phyloP scores from a whole-genome alignment of 805 yeast genomes.

The Wilhelminamyces savonicus region DNA sequence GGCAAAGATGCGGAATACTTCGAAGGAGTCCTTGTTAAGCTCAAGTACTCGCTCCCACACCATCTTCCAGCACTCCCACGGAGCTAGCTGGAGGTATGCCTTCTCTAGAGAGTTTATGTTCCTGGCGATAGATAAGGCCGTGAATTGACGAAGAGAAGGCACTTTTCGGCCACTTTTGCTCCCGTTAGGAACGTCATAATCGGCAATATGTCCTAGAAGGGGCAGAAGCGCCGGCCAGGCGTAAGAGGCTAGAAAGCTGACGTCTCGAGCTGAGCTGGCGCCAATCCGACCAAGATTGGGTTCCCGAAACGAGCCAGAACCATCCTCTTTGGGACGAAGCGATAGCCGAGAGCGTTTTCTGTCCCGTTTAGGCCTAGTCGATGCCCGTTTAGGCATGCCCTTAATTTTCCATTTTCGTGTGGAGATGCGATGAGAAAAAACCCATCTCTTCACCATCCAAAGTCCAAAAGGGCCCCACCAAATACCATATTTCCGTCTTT shows the following conservation, averaged over 20 bases:
- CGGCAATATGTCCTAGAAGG: slow-evolving; percentile 3
- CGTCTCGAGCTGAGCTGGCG: neutral
- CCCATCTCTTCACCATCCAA: too few species aligned
- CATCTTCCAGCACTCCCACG: slow-evolving; percentile 22
- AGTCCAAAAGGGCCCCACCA: too few species aligned
- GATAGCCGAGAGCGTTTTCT: too few species aligned
- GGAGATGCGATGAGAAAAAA: too few species aligned
- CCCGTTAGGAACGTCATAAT: too few species aligned
- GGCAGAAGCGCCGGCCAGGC: neutral
- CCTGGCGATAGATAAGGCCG: slow-evolving; percentile 22
- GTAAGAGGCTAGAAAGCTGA: neutral
- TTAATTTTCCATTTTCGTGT: too few species aligned
- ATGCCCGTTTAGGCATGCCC: too few species aligned
- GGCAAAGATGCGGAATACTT: slow-evolving; percentile 22
- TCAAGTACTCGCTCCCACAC: slow-evolving; percentile 27
- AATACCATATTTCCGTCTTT: too few species aligned
- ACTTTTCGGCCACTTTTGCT: slow-evolving; percentile 6
- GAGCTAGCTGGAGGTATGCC: slow-evolving; percentile 13
- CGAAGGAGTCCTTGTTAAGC: slow-evolving; percentile 23
- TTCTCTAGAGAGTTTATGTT: slow-evolving; percentile 17
- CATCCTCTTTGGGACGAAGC: too few species aligned
- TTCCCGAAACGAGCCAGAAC: too few species aligned
- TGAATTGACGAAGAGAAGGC: slow-evolving; percentile 13
- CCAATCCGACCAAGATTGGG: too few species aligned
- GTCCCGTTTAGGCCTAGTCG: too few species aligned